Percentiles rank a stretch among this genome's conserved stretches.
Evolutionary conservation across 495 filamentous ascomycete species (phyloP).

Genomic region (Trichoderma orchidacearum): DNA sequence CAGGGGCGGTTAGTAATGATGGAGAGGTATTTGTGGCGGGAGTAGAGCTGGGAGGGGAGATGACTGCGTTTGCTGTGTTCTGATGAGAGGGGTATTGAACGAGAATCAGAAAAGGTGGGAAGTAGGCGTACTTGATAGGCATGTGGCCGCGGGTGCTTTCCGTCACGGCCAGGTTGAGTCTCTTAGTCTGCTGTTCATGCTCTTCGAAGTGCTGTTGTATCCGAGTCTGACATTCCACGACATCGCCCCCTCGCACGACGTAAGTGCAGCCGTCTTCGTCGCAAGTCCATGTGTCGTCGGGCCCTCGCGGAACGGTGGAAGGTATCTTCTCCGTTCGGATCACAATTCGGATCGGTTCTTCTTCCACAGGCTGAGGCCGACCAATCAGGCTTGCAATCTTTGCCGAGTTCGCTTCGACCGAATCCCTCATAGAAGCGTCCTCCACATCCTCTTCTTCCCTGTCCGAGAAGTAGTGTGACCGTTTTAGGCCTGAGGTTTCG

Average conservation of each 20-base stretch:
- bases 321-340: constrained; percentile 29
- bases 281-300: constrained; percentile 58
- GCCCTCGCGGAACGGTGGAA: constrained; percentile 31
- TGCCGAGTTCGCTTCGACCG: background rate
- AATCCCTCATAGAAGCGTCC: background rate
- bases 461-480: constrained; percentile 9
- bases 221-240: constrained; percentile 38
- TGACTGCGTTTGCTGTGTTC: background rate
- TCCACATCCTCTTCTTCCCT: constrained; percentile 19
- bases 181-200: constrained; percentile 51
- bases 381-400: constrained; percentile 1
- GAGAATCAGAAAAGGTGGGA: constrained; percentile 11
- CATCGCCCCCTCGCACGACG: constrained; percentile 44
- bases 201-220: constrained; percentile 51
- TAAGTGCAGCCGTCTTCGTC: constrained; percentile 52
- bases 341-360: constrained; percentile 18
- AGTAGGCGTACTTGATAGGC: constrained; percentile 41
- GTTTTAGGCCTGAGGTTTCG: background rate
- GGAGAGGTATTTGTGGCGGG: background rate
- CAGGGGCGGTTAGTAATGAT: background rate
- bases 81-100: background rate
- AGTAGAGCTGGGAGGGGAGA: background rate
- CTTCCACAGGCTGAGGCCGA: constrained; percentile 9
- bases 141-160: constrained; percentile 36
- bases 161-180: constrained; percentile 38